These are phyloP conservation scores for Fraxinus xanthoxyloides DNA, from an alignment of 305 asterid genomes.

Conservation along the genomic window DNA sequence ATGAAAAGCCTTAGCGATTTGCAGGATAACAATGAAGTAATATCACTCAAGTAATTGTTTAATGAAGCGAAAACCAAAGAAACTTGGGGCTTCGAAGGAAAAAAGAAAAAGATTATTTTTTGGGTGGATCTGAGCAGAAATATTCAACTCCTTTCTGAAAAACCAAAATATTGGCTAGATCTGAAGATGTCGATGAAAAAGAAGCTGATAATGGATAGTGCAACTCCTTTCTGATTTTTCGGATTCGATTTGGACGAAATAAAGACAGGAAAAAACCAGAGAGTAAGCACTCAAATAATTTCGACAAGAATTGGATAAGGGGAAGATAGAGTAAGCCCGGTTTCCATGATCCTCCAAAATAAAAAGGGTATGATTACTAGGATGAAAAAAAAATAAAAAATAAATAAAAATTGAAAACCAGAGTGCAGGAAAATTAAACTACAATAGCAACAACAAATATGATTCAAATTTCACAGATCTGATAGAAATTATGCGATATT, in stretches of 20 bases:
- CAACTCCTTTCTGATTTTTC: not conserved
- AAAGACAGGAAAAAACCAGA: not conserved
- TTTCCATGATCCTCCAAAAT: conserved; percentile 25
- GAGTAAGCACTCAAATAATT: not conserved
- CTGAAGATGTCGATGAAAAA: not conserved
- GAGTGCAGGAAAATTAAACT: conserved; percentile 14
- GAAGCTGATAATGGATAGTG: not conserved
- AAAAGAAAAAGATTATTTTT: not conserved
- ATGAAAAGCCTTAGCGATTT: not conserved
- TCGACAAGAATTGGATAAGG: conserved; percentile 19
- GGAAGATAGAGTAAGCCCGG: conserved; percentile 28
- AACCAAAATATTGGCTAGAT: not conserved
- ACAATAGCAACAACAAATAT: conserved; percentile 7
- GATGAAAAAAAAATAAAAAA: not conserved
- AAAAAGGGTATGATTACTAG: conserved; percentile 23
- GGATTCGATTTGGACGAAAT: conserved; percentile 21
- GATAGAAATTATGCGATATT: not conserved
- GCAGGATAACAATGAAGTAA: not conserved
- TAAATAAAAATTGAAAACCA: conserved; percentile 12
- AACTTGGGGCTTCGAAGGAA: not conserved
- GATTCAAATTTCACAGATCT: conserved; percentile 27
- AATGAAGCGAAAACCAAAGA: not conserved
- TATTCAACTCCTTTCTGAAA: no score
- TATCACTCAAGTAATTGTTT: not conserved
- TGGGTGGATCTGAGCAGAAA: conserved; percentile 3